phyloP scores from a whole-genome alignment of 202 grass and related monocot genomes.

The Zizania palustris region DNA sequence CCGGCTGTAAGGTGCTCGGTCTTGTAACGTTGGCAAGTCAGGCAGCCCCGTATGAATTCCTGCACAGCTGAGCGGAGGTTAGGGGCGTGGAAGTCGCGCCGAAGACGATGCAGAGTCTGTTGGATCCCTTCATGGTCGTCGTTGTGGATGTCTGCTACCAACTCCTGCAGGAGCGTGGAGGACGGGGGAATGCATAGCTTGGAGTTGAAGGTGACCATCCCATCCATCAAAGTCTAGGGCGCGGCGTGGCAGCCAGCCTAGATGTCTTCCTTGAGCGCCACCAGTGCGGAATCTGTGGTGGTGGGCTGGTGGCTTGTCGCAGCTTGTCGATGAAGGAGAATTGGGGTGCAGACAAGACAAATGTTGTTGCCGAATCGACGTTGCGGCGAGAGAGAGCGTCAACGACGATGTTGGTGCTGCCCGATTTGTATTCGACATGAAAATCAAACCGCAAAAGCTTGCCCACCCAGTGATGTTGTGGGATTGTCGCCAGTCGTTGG shows the following conservation, averaged over 20 bases:
- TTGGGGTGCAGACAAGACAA: neutral
- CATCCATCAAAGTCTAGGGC: neutral
- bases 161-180: too few relatives aligned
- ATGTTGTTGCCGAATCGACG: neutral
- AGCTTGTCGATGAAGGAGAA: neutral
- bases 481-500: neutral
- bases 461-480: neutral
- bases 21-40: too few relatives aligned
- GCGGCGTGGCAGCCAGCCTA: neutral
- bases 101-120: too few relatives aligned
- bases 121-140: too few relatives aligned
- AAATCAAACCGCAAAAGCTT: neutral
- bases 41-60: too few relatives aligned
- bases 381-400: slow-evolving; percentile 3
- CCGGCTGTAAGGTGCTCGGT: too few relatives aligned
- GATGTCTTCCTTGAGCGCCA: neutral
- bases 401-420: neutral
- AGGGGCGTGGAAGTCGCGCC: too few relatives aligned
- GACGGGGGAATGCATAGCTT: too few relatives aligned
- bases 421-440: neutral
- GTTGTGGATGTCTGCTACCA: too few relatives aligned
- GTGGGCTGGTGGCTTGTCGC: neutral
- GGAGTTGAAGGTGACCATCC: neutral
- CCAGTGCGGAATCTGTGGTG: neutral
- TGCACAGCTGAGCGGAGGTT: too few relatives aligned